A percentile compares a stretch with the other conserved stretches of the same genome.
Conservation (phyloP, 352 stramenopile genomes). For the Phytophthora lateralis region DNA sequence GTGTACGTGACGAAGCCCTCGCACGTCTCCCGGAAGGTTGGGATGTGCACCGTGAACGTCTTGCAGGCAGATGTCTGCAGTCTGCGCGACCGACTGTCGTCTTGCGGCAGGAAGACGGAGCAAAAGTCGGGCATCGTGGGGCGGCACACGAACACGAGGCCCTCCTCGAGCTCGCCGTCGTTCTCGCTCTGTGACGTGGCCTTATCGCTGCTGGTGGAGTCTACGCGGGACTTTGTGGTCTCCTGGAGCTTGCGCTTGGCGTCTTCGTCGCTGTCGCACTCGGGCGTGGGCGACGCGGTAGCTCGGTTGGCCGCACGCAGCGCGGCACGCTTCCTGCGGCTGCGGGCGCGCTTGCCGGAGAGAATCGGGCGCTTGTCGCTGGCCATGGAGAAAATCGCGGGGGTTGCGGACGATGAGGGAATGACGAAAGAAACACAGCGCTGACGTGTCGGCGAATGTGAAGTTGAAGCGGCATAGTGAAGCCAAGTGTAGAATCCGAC, state of each 20-base stretch:
- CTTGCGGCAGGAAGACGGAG: constrained; percentile 52
- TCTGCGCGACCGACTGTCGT: constrained; percentile 9
- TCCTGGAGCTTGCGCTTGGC: constrained; percentile 18
- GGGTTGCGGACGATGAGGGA: constrained; percentile 19
- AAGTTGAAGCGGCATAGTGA: constrained; percentile 43
- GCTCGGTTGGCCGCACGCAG: constrained; percentile 36
- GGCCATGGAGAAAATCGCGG: constrained; percentile 37
- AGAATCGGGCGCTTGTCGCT: constrained; percentile 73
- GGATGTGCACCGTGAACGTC: constrained; percentile 60
- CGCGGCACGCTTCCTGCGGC: constrained; percentile 58
- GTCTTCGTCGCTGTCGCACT: constrained; percentile 43
- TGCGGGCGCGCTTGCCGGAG: constrained; percentile 64
- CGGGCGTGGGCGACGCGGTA: constrained; percentile 18
- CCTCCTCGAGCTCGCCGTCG: constrained; percentile 53
- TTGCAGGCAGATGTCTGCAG: constrained; percentile 25
- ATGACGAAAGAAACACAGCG: constrained; percentile 20
- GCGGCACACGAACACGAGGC: constrained; percentile 71
- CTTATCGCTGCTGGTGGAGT: constrained; percentile 21
- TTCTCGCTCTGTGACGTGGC: constrained; percentile 36
- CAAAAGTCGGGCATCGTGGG: constrained; percentile 67
- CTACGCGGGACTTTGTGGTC: constrained; percentile 5
- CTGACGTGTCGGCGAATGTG: constrained; percentile 29
- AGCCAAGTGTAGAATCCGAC: constrained; percentile 34
- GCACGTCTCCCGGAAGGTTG: constrained; percentile 64
- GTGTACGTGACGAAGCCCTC: constrained; percentile 75